Evolutionary conservation across 129 eudicot species (phyloP).

Genomic region (Arctium minus): DNA sequence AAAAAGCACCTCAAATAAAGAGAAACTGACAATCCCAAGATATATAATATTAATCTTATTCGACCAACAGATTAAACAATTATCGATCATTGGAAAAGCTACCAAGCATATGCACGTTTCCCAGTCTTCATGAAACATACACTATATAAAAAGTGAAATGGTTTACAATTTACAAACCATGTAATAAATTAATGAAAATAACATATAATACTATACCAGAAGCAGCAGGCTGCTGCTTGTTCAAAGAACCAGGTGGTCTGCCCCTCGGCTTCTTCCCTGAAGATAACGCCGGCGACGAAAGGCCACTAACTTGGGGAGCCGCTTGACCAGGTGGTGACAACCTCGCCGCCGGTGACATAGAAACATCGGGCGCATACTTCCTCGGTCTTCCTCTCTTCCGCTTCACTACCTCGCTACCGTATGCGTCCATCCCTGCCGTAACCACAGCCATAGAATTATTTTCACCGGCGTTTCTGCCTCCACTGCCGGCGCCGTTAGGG

Average conservation of each 20-base stretch:
- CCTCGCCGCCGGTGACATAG: conserved; percentile 1
- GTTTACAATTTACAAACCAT: neutral
- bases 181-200: neutral
- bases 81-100: conserved; percentile 8
- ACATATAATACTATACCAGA: conserved; percentile 19
- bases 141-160: neutral
- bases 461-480: conserved; percentile 2
- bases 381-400: conserved; percentile 52
- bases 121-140: conserved; percentile 2
- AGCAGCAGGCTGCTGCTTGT: conserved; percentile 21
- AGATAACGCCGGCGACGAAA: conserved; percentile 23
- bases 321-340: neutral
- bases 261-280: conserved; percentile 45
- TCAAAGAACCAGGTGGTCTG: conserved; percentile 49
- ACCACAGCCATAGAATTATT: conserved; percentile 13
- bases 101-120: conserved; percentile 14
- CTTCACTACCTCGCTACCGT: conserved; percentile 19
- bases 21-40: conserved; percentile 18
- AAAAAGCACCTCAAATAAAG: neutral
- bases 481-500: conserved; percentile 12
- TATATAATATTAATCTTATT: conserved; percentile 16
- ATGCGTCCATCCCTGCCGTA: conserved; percentile 10
- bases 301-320: conserved; percentile 15
- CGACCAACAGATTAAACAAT: conserved; percentile 14
- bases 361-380: conserved; percentile 37